These are phyloP conservation scores for Pyrus bretschneideri DNA, from an alignment of 306 rosid genomes.

Conservation along the genomic window DNA sequence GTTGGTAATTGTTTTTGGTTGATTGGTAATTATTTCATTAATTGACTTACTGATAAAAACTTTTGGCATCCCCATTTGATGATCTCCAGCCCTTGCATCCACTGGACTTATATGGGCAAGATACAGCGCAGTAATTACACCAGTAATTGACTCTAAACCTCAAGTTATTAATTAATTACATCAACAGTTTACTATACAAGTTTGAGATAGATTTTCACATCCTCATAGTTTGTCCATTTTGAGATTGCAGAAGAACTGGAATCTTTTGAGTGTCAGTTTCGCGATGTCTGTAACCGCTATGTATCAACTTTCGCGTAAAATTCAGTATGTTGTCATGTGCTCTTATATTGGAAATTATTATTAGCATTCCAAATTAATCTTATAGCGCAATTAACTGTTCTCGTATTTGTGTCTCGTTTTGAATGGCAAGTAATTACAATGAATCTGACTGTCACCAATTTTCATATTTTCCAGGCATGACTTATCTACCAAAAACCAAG, in stretches of 20 bases:
- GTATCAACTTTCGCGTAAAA: constrained; percentile 21
- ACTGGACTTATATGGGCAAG: constrained; percentile 20
- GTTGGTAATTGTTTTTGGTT: not conserved
- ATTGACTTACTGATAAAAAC: not conserved
- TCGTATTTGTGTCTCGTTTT: not conserved
- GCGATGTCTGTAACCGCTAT: constrained; percentile 10
- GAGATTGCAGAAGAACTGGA: constrained; percentile 22
- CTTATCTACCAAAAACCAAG: not conserved
- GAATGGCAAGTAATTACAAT: not conserved
- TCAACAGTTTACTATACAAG: not conserved
- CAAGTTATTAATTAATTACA: not conserved
- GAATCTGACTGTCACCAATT: not conserved
- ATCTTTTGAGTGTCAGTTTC: constrained; percentile 8
- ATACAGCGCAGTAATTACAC: constrained; percentile 21
- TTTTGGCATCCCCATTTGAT: not conserved
- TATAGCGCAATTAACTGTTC: not conserved
- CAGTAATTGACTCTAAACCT: constrained; percentile 11
- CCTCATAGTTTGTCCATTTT: not conserved
- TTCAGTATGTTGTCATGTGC: constrained; percentile 1
- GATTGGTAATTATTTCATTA: not conserved
- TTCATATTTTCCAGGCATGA: constrained; percentile 3
- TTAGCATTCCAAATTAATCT: not conserved
- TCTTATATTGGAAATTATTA: not conserved
- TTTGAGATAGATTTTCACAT: not conserved
- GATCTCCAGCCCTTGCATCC: constrained; percentile 6